These are phyloP conservation scores for Dipodascus geniculatus DNA, from an alignment of 805 yeast species.

Conservation along the genomic window DNA sequence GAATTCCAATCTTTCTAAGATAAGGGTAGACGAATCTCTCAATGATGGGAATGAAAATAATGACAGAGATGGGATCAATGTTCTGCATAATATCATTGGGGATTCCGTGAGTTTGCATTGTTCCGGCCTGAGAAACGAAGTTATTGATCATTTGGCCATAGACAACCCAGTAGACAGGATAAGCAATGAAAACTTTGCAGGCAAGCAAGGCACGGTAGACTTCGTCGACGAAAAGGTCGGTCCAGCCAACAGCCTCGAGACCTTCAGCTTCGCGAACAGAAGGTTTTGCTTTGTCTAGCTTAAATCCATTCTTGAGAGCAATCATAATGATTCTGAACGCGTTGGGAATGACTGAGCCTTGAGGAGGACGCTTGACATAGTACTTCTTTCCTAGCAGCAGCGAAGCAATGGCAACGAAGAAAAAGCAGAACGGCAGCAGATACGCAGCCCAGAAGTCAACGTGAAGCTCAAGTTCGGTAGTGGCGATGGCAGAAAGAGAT, in stretches of 20 bases:
- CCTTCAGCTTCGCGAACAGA: constrained; percentile 35
- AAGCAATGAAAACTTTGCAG: constrained; percentile 61
- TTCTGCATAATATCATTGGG: constrained; percentile 74
- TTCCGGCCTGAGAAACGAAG: constrained; percentile 63
- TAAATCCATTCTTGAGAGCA: constrained; percentile 31
- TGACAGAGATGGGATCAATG: constrained; percentile 63
- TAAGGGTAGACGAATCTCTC: constrained; percentile 48
- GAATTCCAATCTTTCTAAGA: constrained; percentile 36
- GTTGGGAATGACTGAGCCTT: constrained; percentile 38
- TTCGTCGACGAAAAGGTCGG: constrained; percentile 63
- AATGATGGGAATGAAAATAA: constrained; percentile 64
- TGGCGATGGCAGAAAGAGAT: constrained; percentile 61
- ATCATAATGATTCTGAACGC: constrained; percentile 31
- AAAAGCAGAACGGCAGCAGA: constrained; percentile 39
- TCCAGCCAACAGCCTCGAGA: constrained; percentile 37
- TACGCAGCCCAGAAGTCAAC: constrained; percentile 44
- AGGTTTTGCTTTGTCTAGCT: constrained; percentile 35
- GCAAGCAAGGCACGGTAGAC: constrained; percentile 53
- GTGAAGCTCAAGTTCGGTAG: constrained; percentile 56
- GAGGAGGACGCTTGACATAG: constrained; percentile 26
- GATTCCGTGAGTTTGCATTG: constrained; percentile 62
- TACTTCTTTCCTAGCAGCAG: constrained; percentile 33
- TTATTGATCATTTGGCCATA: constrained; percentile 65
- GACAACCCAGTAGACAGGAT: constrained; percentile 64
- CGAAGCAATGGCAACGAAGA: constrained; percentile 39